These are phyloP conservation scores for Senna tora DNA, from an alignment of 306 rosid species.

Conservation along the genomic window DNA sequence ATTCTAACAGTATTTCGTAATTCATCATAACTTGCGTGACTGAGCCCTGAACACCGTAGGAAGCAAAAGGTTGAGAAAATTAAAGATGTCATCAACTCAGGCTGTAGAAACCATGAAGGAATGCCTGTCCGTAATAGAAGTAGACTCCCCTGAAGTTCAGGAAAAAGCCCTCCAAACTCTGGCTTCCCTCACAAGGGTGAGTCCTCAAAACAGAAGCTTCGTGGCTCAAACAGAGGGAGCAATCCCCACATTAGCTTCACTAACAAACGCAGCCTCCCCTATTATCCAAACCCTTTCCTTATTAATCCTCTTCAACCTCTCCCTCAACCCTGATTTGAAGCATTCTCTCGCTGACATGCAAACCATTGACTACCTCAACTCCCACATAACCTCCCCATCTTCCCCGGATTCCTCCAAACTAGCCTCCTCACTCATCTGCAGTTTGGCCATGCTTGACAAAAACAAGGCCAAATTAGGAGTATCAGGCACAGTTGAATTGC, in stretches of 20 bases:
- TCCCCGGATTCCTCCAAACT: slow-evolving; percentile 54
- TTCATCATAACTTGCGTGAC: neutral
- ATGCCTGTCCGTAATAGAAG: slow-evolving; percentile 48
- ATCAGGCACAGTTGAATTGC: slow-evolving; percentile 66
- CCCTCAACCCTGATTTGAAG: slow-evolving; percentile 71
- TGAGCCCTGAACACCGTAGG: neutral
- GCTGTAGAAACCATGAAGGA: slow-evolving; percentile 44
- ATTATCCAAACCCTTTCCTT: slow-evolving; percentile 58
- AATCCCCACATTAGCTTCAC: slow-evolving; percentile 51
- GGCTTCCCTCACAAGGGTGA: slow-evolving; percentile 69
- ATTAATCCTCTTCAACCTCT: slow-evolving; percentile 80
- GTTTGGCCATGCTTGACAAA: slow-evolving; percentile 80
- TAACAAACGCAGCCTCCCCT: slow-evolving; percentile 60
- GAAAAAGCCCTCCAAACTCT: slow-evolving; percentile 65
- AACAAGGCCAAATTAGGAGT: slow-evolving; percentile 90
- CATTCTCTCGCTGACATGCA: slow-evolving; percentile 64
- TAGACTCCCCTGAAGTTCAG: slow-evolving; percentile 46
- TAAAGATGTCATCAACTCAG: slow-evolving; percentile 49
- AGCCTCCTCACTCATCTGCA: slow-evolving; percentile 67
- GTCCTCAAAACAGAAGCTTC: slow-evolving; percentile 63
- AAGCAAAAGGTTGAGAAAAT: neutral
- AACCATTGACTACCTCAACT: slow-evolving; percentile 63
- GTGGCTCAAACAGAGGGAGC: slow-evolving; percentile 61
- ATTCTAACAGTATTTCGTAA: neutral
- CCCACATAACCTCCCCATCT: slow-evolving; percentile 43